Evolutionary conservation across 108 stramenopile species (phyloP).

Genomic region (Thalassiosira profunda): DNA sequence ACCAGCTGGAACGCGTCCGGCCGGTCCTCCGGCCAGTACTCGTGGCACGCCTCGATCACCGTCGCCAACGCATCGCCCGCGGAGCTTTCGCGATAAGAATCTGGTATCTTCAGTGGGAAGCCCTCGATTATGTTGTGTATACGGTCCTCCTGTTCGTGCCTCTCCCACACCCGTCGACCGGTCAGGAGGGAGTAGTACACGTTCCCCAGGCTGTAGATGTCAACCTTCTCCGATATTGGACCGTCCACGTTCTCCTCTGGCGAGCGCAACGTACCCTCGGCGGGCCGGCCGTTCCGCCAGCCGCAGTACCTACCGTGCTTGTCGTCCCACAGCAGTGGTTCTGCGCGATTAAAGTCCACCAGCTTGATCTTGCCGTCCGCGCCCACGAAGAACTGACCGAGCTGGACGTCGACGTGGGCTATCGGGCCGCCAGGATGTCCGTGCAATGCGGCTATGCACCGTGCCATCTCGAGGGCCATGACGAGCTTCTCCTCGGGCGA

Average conservation of each 20-base stretch:
- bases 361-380: conserved; percentile 60
- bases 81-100: no score
- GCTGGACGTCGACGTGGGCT: conserved; percentile 74
- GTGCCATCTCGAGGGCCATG: conserved; percentile 71
- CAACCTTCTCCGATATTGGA: conserved; percentile 59
- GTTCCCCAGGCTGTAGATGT: conserved; percentile 76
- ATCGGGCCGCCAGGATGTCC: conserved; percentile 67
- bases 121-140: conserved; percentile 9
- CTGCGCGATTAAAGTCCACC: conserved; percentile 87
- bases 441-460: conserved; percentile 68
- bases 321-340: conserved; percentile 64
- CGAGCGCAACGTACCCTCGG: conserved; percentile 44
- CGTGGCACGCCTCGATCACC: no score
- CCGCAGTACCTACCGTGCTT: conserved; percentile 62
- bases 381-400: conserved; percentile 63
- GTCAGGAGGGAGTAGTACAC: conserved; percentile 66
- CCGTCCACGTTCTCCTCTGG: conserved; percentile 66
- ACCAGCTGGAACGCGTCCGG: no score
- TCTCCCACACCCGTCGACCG: conserved; percentile 21
- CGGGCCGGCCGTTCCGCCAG: conserved; percentile 50
- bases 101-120: no score
- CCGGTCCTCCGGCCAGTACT: no score
- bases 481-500: conserved; percentile 50
- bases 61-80: no score
- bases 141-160: background rate